Evolutionary conservation across 805 yeast species (phyloP), one percentile per base, ranked within the genome.

Genomic region (Ogataea parapolymorpha): DNA sequence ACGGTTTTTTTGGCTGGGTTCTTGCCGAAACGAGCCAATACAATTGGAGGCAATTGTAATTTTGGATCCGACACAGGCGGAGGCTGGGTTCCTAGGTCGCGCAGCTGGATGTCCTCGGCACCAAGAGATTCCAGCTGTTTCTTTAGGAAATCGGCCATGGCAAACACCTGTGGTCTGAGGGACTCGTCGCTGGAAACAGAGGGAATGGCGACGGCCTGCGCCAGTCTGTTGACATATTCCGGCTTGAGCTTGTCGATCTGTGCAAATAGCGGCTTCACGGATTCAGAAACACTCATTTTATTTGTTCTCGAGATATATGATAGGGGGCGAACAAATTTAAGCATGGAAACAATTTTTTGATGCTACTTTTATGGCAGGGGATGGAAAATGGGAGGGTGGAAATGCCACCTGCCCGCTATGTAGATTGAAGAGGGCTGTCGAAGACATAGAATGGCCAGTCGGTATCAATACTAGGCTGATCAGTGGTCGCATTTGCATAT

Each of bases 141-240:
- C 42, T 77, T 79, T 44, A 93, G 70, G 65, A 85, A 93, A 35
- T 85, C 75, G 26, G 95, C 95, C 86, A 95, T 93, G 59, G 80
- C 82, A 46, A 88, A 81, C 33, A 93, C 98, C 60, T 83, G 72
- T 22, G 95, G 93, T 66, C 99, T 85, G 52, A 87, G 75, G 10
- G 80, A 63, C 58, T 89, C 95, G 61, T 93, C 99, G 29, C 87
- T 80, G 5, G 97, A 89, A 33, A 93, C 98, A 8, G 97, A 90
- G 35, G 96, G 95, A 53, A 91, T 93, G 45, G 88, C 85, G 33
- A 93, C 89, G n/a, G 97, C 97, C 37, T 82, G 72, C 31, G 80
- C 65, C 45, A 93, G 74, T 52, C 95, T 72, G 41, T 75, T 68
- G 53, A 85, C 79, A 70, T 84, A 90, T 46, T 72, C 65, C 6